Conservation (phyloP, 768 basidiomycete species). For the Pleurotus ostreatus region DNA sequence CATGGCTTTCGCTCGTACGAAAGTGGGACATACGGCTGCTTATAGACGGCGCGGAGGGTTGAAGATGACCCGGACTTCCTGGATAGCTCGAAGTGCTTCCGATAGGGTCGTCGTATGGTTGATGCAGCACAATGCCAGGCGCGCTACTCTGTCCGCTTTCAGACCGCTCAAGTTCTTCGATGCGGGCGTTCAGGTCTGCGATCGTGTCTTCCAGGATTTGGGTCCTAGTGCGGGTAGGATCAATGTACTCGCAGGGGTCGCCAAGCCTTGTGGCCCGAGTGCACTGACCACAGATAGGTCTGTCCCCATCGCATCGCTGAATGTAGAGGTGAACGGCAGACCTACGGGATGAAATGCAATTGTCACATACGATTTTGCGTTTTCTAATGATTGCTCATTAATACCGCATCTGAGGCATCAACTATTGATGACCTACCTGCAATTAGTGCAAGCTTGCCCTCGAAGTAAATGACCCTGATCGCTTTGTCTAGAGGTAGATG, state of each 20-base stretch:
- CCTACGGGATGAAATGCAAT: neutral
- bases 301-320: constrained; percentile 51
- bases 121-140: neutral
- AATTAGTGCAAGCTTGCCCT: constrained; percentile 6
- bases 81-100: neutral
- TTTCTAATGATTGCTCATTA: neutral
- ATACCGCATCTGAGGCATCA: neutral
- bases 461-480: neutral
- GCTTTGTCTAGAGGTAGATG: neutral
- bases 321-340: neutral
- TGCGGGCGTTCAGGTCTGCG: constrained; percentile 35
- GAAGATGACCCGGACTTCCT: neutral
- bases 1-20: too few species aligned
- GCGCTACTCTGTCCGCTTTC: constrained; percentile 7
- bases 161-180: constrained; percentile 36
- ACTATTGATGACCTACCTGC: neutral
- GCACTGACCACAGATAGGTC: constrained; percentile 51
- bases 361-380: constrained; percentile 4
- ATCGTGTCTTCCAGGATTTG: constrained; percentile 46
- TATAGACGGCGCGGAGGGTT: neutral
- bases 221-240: constrained; percentile 32
- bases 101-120: neutral
- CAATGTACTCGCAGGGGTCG: constrained; percentile 57
- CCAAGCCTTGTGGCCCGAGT: constrained; percentile 32
- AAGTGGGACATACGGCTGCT: neutral